These are phyloP conservation scores for Eutrema heterophyllum DNA, from an alignment of 345 rosid genomes.

Conservation along the genomic window DNA sequence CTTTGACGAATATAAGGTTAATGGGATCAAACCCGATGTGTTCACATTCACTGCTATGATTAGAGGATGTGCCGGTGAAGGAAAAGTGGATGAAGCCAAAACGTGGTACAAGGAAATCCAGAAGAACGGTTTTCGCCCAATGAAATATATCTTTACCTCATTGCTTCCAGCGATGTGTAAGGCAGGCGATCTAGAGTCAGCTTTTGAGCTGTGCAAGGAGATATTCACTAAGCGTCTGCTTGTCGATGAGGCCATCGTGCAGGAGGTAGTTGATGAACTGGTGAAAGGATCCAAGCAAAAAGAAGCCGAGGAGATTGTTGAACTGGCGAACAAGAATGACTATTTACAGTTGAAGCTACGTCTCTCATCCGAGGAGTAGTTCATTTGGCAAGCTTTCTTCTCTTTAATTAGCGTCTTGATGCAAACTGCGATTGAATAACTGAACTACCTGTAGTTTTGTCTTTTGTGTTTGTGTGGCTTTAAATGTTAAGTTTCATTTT, in stretches of 20 bases:
- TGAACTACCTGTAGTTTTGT: neutral
- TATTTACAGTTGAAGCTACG: constrained; percentile 34
- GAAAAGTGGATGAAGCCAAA: constrained; percentile 44
- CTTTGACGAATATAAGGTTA: constrained; percentile 38
- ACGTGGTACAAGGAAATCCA: constrained; percentile 42
- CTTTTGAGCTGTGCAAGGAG: constrained; percentile 42
- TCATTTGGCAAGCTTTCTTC: neutral
- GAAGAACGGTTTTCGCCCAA: constrained; percentile 28
- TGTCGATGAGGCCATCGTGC: constrained; percentile 32
- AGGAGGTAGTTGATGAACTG: constrained; percentile 47
- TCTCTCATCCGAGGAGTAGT: constrained; percentile 19
- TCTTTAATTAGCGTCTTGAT: neutral
- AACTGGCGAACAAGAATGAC: constrained; percentile 37
- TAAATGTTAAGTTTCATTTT: neutral
- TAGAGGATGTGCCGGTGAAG: constrained; percentile 45
- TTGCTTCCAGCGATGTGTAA: constrained; percentile 46
- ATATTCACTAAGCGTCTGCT: constrained; percentile 23
- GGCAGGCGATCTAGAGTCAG: constrained; percentile 51
- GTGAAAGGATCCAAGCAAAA: constrained; percentile 42
- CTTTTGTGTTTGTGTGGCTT: neutral
- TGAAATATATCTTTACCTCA: constrained; percentile 31
- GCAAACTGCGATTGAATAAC: constrained; percentile 9
- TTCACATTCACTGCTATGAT: constrained; percentile 49
- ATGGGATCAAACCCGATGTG: constrained; percentile 38
- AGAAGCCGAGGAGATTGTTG: constrained; percentile 51